Percentiles rank a stretch among this genome's conserved stretches.
Evolutionary conservation across 2,329 filamentous ascomycete species (phyloP).

Genomic region (Stagonosporopsis chrysanthemi): DNA sequence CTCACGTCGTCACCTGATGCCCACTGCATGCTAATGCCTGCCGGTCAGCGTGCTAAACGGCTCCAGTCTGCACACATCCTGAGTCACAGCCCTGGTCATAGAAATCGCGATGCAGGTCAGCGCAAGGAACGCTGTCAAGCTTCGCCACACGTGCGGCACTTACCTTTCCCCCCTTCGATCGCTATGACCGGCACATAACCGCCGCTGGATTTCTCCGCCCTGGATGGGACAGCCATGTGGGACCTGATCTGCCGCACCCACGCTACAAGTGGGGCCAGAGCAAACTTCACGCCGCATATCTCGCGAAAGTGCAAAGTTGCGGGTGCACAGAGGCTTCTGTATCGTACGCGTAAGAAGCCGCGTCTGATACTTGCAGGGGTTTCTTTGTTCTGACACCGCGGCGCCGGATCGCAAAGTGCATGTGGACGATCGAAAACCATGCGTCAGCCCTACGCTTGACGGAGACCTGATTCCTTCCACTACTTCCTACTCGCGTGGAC

Average conservation of each 20-base stretch:
- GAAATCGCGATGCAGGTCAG: constrained; percentile 23
- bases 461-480: constrained; percentile 8
- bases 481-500: background rate
- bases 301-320: constrained; percentile 8
- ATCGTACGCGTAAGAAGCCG: background rate
- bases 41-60: constrained; percentile 34
- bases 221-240: constrained; percentile 11
- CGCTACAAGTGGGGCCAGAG: constrained; percentile 3
- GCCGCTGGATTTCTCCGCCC: constrained; percentile 5
- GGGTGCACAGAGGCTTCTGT: constrained; percentile 1
- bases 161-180: constrained; percentile 6
- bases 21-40: constrained; percentile 27
- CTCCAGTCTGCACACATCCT: constrained; percentile 24
- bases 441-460: constrained; percentile 19
- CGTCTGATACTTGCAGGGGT: constrained; percentile 8
- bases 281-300: constrained; percentile 4
- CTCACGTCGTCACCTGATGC: constrained; percentile 36
- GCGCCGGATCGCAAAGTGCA: constrained; percentile 3
- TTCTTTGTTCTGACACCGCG: constrained; percentile 17
- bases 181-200: constrained; percentile 12
- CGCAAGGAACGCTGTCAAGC: constrained; percentile 31
- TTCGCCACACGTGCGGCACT: constrained; percentile 37
- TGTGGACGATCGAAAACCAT: constrained; percentile 1
- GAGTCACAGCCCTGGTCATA: constrained; percentile 30
- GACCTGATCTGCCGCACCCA: constrained; percentile 12